Base-by-base conservation (phyloP, 345 rosid species). In the Nephelium lappaceum region DNA sequence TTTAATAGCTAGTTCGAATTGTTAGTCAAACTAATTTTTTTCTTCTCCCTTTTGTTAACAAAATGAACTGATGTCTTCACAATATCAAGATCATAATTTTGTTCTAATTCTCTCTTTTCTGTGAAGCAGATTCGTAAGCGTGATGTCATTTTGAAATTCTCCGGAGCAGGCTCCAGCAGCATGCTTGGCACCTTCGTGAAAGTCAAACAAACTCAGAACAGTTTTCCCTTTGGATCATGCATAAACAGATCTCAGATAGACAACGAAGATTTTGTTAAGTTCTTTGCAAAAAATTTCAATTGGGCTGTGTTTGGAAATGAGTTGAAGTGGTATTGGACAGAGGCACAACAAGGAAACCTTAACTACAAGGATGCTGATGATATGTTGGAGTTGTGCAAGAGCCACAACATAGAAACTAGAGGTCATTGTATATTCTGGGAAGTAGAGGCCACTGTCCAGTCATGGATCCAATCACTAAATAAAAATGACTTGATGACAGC, bases 341-440 rank as follows among this genome's bases (percentile, higher is more conserved):
- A 96, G 77, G 12, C 99, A 53, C 94, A 89, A 77, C 87, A 83
- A 82, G 97, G 98, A 11, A 91, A 81, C 67, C 65, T 91, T 81
- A 94, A 91, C 82, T 96, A 93, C 84, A 87, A 83, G 45, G 97
- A 93, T 51, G 98, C 99, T 0, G 98, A 96, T 78, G 94, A 88
- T 75, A 87, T 96, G 99, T 77, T 96, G 64, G 92, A 74, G n/a
- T 76, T 94, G 77, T 96, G 98, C 69, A 79, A 74, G 65, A 85
- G 63, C n/a, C 78, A 93, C 79, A 88, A 86, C 78, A 87, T 94
- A 64, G 76, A 91, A 62, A 75, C 85, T 72, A 81, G 99, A 23
- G 99, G 97, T 24, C 99, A 96, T 77, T 96, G 99, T 79, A 91
- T 96, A 87, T 94, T 96, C 91, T 96, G 99, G 98, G 99, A 96